These are phyloP conservation scores for Microsporum audouinii DNA, from an alignment of 2,329 filamentous ascomycete species.

Conservation along the genomic window DNA sequence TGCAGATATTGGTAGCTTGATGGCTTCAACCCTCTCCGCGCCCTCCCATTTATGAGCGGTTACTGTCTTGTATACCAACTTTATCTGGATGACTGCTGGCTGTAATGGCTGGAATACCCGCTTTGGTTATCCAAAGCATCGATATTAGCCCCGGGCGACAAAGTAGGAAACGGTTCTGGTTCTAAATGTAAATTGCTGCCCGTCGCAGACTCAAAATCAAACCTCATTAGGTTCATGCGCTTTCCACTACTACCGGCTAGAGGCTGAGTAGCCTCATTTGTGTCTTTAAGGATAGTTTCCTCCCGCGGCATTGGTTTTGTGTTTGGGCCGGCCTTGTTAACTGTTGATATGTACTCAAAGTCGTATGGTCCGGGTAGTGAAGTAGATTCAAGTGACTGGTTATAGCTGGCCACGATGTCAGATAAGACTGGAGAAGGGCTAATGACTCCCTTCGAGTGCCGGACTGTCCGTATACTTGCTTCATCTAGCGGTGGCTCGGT, in stretches of 20 bases:
- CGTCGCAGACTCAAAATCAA: slow-evolving; percentile 11
- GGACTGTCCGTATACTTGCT: neutral
- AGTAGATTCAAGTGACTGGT: neutral
- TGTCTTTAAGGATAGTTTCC: neutral
- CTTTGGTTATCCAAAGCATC: neutral
- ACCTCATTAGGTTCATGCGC: neutral
- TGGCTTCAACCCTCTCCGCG: too few species aligned
- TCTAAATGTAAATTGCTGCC: slow-evolving; percentile 3
- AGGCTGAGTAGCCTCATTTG: neutral
- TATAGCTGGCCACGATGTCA: neutral
- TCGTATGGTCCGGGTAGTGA: neutral
- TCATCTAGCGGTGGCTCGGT: neutral
- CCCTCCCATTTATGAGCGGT: too few species aligned
- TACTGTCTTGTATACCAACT: too few species aligned
- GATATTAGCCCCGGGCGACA: neutral
- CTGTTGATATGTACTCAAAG: neutral
- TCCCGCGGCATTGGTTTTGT: neutral
- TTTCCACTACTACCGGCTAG: neutral
- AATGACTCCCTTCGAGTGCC: neutral
- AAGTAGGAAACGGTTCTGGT: slow-evolving; percentile 9
- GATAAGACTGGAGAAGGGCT: neutral
- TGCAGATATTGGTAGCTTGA: too few species aligned
- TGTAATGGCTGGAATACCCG: slow-evolving; percentile 10
- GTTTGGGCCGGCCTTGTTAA: neutral
- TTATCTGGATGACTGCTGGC: neutral